Evolutionary conservation across 1,284 basidiomycete genomes (phyloP).

Genomic region (Hymenochaete sp.): DNA sequence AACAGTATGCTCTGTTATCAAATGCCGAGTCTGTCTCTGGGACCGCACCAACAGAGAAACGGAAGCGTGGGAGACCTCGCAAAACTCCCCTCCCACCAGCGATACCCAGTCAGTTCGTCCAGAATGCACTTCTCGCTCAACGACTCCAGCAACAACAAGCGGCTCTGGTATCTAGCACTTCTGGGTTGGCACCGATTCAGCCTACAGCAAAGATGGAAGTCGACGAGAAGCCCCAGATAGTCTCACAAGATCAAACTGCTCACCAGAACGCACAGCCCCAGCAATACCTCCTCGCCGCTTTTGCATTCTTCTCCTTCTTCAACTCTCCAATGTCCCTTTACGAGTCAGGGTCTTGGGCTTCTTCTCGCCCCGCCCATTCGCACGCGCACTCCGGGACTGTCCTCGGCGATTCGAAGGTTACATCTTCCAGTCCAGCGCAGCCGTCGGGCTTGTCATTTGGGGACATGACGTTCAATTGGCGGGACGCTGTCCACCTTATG

Average conservation of each 20-base stretch:
- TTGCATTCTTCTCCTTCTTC: conserved; percentile 69
- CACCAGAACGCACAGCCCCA: conserved; percentile 25
- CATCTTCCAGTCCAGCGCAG: too few species aligned
- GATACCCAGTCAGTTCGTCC: not conserved
- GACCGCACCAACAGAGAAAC: conserved; percentile 46
- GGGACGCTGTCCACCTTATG: conserved; percentile 44
- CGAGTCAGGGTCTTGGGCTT: conserved; percentile 23
- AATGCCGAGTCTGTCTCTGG: too few species aligned
- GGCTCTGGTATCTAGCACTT: conserved; percentile 1
- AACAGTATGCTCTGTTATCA: too few species aligned
- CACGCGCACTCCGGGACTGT: conserved; percentile 29
- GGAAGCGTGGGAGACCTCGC: conserved; percentile 70
- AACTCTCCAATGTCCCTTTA: conserved; percentile 54
- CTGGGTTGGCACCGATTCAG: not conserved
- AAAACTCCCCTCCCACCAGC: conserved; percentile 35
- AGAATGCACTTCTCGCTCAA: conserved; percentile 11
- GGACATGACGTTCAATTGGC: conserved; percentile 27
- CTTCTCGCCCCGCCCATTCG: conserved; percentile 16
- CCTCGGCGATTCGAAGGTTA: conserved; percentile 17
- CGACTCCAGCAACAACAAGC: conserved; percentile 21
- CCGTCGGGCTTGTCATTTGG: not conserved
- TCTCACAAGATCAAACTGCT: not conserved
- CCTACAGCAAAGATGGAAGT: conserved; percentile 9
- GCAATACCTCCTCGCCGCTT: conserved; percentile 66
- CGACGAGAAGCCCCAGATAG: not conserved